Evolutionary conservation across 768 basidiomycete species (phyloP), one percentile per base, ranked within the genome.

Genomic region (Cystofilobasidium ferigula): DNA sequence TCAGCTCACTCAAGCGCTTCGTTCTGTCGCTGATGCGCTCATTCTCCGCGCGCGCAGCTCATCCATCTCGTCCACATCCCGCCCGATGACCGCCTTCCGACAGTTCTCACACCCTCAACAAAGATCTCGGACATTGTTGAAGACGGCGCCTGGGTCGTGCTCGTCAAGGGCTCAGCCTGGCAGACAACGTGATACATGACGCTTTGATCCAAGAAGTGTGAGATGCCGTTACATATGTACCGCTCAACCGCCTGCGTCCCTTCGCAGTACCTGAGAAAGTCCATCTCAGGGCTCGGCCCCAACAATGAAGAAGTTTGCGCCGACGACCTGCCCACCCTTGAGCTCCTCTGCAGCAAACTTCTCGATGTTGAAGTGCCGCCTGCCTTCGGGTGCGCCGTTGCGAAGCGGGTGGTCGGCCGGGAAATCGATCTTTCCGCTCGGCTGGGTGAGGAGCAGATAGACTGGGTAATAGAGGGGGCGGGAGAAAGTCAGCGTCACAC

Each of bases 401-500:
- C 51, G 34, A 10, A 63, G 51, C 24, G 51, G 62, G 24, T 63
- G 62, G 22, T 63, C 53, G 9, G 51, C 24, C 14, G 51, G 2
- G 32, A 63, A 26, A 0, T n/a, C 24, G n/a, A 56, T 32, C 38
- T 64, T n/a, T 14, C 36, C 34, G 32, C 40, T 30, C 3, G 63
- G 63, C 12, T 64, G 63, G 16, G 40, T 22, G 57, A 64, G 22
- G 58, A 64, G 63, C 24, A 64, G 30, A 34, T 48, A 64, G 14
- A 64, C 63, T 64, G 63, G 28, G 3, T 10, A 5, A 48, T 20
- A 26, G 3, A 20, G 34, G 26, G 28, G 14, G 40, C 14, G 26
- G 63, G 12, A 28, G n/a, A 20, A n/a, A 43, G 10, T 6, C 3
- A 45, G 9, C 56, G 12, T 0, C 28, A 58, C 24, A 18, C 22